Conservation (phyloP, 139 green algal species). For the Chlamydomonas eustigma region DNA sequence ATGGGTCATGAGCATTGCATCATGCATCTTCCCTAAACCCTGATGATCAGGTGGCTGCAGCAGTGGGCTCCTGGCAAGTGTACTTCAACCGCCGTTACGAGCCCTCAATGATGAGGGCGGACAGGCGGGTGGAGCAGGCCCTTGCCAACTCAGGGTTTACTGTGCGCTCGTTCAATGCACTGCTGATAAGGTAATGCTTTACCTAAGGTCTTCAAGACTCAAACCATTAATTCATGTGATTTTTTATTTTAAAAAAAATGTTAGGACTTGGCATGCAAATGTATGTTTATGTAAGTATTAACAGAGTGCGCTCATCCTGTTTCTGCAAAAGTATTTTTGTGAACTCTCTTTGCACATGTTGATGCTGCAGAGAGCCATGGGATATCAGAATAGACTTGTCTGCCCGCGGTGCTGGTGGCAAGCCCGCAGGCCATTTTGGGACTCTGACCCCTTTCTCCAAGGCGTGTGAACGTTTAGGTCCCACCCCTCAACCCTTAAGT, state of each 20-base stretch:
- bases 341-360: too few relatives aligned
- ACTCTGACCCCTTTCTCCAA: slow-evolving; percentile 50
- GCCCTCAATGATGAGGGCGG: slow-evolving; percentile 24
- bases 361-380: slow-evolving; percentile 23
- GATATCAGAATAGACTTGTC: slow-evolving; percentile 9
- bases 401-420: neutral
- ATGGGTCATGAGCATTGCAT: neutral
- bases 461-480: neutral
- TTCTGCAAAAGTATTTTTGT: too few relatives aligned
- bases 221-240: too few relatives aligned
- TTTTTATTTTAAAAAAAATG: too few relatives aligned
- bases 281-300: too few relatives aligned
- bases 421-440: slow-evolving; percentile 52
- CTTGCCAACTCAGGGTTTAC: slow-evolving; percentile 35
- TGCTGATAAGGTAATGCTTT: slow-evolving; percentile 28
- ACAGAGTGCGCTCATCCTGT: too few relatives aligned
- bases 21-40: neutral
- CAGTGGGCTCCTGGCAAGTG: slow-evolving; percentile 24
- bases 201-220: too few relatives aligned
- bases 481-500: slow-evolving; percentile 20
- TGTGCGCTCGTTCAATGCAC: slow-evolving; percentile 15
- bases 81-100: slow-evolving; percentile 53
- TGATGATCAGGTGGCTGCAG: slow-evolving; percentile 26
- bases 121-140: slow-evolving; percentile 16
- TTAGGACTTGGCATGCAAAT: neutral